phyloP scores from a whole-genome alignment of 176 grass and related monocot species.

The Ensete glaucum region DNA sequence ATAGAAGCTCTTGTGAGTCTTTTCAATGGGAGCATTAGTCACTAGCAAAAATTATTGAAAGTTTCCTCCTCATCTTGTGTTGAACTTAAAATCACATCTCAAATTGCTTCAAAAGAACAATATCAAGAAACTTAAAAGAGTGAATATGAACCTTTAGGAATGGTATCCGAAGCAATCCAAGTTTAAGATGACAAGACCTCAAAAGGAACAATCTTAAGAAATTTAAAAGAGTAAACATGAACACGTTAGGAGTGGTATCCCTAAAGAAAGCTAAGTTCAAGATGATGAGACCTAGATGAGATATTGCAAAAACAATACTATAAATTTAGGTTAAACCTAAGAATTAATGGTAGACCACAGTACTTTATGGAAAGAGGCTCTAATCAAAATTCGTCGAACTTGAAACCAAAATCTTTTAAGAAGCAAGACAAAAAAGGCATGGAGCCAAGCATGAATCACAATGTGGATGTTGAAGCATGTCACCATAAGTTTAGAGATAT shows the following conservation, averaged over 20 bases:
- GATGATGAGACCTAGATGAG: slow-evolving; percentile 55
- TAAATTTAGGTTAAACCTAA: neutral
- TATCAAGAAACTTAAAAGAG: neutral
- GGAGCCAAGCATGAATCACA: slow-evolving; percentile 68
- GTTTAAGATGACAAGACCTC: slow-evolving; percentile 50
- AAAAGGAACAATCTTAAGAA: neutral
- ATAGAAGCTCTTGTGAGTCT: slow-evolving; percentile 55
- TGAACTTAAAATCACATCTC: slow-evolving; percentile 18
- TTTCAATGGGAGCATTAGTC: slow-evolving; percentile 52
- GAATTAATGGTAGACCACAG: neutral
- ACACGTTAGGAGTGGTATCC: slow-evolving; percentile 64
- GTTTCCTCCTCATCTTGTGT: slow-evolving; percentile 32
- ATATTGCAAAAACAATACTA: slow-evolving; percentile 60
- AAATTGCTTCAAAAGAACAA: neutral
- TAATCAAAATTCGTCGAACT: slow-evolving; percentile 19
- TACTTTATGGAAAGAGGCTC: neutral
- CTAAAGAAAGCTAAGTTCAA: slow-evolving; percentile 58
- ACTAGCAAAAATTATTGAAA: slow-evolving; percentile 61
- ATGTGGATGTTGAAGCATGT: slow-evolving; percentile 57
- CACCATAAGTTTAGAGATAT: slow-evolving; percentile 52
- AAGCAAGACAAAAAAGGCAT: slow-evolving; percentile 75
- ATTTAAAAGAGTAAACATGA: slow-evolving; percentile 1
- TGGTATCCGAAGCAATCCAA: slow-evolving; percentile 59
- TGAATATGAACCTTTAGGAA: slow-evolving; percentile 40
- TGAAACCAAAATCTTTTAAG: slow-evolving; percentile 58